These are phyloP conservation scores for Kalmusia sp. DNA, from an alignment of 2,329 filamentous ascomycete genomes.

Conservation along the genomic window DNA sequence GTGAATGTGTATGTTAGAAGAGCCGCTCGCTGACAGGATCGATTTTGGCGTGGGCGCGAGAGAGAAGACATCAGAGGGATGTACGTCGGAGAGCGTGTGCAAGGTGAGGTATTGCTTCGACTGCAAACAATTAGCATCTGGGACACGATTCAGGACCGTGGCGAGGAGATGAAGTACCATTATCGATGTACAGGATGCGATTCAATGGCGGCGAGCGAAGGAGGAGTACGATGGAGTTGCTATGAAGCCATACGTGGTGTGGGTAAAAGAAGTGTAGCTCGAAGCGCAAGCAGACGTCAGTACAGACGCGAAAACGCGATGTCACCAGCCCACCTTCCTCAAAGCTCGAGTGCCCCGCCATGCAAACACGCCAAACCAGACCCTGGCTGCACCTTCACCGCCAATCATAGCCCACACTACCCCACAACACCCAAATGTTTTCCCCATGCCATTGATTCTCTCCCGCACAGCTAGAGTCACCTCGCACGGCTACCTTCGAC, in stretches of 20 bases:
- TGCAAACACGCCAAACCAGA: slow-evolving; percentile 33
- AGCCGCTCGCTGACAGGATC: slow-evolving; percentile 84
- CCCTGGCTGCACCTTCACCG: slow-evolving; percentile 28
- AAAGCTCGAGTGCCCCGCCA: slow-evolving; percentile 28
- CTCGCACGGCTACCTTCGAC: slow-evolving; percentile 1
- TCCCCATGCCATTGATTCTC: slow-evolving; percentile 37
- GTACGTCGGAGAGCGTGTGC: slow-evolving; percentile 87
- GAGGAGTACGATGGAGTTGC: not conserved
- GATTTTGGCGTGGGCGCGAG: slow-evolving; percentile 76
- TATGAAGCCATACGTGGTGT: not conserved
- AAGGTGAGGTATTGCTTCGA: slow-evolving; percentile 98
- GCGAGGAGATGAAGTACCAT: slow-evolving; percentile 16
- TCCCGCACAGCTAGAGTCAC: slow-evolving; percentile 12
- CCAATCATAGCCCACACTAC: slow-evolving; percentile 37
- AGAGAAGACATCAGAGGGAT: slow-evolving; percentile 84
- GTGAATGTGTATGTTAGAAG: slow-evolving; percentile 81
- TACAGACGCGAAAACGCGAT: slow-evolving; percentile 39
- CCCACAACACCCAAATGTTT: slow-evolving; percentile 16
- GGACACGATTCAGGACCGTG: too few species aligned
- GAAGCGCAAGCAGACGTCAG: slow-evolving; percentile 33
- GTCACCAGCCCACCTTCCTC: slow-evolving; percentile 27
- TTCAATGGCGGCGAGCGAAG: not conserved
- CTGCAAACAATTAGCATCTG: slow-evolving; percentile 56
- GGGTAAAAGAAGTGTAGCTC: slow-evolving; percentile 2
- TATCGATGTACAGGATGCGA: not conserved